Percentiles rank a stretch among this genome's conserved stretches.
phyloP scores from a whole-genome alignment of 257 asterid species.

The Gentiana straminea region DNA sequence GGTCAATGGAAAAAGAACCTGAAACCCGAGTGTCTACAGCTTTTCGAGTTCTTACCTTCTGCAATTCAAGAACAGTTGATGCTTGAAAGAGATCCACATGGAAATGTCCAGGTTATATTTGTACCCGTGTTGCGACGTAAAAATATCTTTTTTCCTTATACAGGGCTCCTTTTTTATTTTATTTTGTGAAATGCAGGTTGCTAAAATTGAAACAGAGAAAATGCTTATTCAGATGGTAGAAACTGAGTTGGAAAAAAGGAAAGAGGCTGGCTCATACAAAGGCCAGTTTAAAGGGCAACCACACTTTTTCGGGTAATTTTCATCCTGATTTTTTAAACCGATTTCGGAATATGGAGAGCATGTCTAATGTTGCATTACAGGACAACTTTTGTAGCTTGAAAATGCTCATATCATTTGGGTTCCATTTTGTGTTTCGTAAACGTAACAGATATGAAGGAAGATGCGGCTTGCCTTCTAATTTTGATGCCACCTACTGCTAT shows the following conservation, averaged over 20 bases:
- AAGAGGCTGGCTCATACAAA: slow-evolving; percentile 47
- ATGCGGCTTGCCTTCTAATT: slow-evolving; percentile 93
- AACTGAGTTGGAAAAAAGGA: slow-evolving; percentile 74
- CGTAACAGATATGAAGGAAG: slow-evolving; percentile 78
- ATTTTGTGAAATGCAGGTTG: slow-evolving; percentile 46
- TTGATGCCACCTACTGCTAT: slow-evolving; percentile 82
- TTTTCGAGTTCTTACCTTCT: slow-evolving; percentile 72
- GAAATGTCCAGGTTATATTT: slow-evolving; percentile 77
- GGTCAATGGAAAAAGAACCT: slow-evolving; percentile 89
- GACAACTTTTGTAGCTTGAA: background rate
- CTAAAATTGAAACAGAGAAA: slow-evolving; percentile 91
- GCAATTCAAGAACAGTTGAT: slow-evolving; percentile 91
- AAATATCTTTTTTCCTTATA: background rate
- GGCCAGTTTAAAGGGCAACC: slow-evolving; percentile 87
- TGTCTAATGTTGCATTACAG: background rate
- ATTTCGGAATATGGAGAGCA: background rate
- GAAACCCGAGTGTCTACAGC: slow-evolving; percentile 53
- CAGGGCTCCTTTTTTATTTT: slow-evolving; percentile 1
- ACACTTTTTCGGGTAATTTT: slow-evolving; percentile 78
- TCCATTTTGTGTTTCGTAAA: slow-evolving; percentile 8
- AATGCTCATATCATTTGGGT: background rate
- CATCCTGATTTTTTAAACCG: background rate
- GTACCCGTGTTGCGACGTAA: background rate
- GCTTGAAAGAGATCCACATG: slow-evolving; percentile 99
- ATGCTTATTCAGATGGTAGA: slow-evolving; percentile 99